Conservation (phyloP, 2,329 filamentous ascomycete genomes). For the Endothia cerciana region DNA sequence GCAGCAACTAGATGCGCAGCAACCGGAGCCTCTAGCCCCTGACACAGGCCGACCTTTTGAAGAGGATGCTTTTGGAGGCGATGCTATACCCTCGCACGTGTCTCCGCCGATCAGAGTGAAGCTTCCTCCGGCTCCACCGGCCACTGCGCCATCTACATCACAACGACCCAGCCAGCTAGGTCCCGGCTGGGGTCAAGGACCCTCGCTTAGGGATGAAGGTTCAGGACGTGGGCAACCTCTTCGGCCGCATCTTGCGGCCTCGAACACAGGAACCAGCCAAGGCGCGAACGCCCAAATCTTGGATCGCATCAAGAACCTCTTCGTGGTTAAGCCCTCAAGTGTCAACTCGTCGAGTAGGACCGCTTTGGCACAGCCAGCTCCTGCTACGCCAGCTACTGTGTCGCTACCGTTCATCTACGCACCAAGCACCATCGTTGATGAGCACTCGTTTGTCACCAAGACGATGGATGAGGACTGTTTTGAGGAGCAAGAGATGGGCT, state of each 20-base stretch:
- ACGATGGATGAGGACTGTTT: conserved; percentile 80
- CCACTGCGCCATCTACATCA: conserved; percentile 41
- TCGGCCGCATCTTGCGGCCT: conserved; percentile 28
- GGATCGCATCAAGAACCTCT: conserved; percentile 72
- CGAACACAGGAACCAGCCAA: conserved; percentile 25
- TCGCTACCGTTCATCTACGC: conserved; percentile 58
- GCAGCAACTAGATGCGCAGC: conserved; percentile 19
- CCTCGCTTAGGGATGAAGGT: conserved; percentile 38
- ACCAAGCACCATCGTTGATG: conserved; percentile 34
- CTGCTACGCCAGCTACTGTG: conserved; percentile 65
- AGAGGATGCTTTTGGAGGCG: conserved; percentile 70
- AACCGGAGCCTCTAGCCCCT: conserved; percentile 28
- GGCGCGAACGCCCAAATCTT: conserved; percentile 29
- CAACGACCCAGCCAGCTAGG: conserved; percentile 35
- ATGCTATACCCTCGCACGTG: conserved; percentile 67
- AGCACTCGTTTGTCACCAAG: conserved; percentile 59
- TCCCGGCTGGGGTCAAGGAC: conserved; percentile 43
- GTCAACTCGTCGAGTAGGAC: conserved; percentile 71
- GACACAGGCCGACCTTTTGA: conserved; percentile 63
- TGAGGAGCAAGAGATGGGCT: conserved; percentile 80
- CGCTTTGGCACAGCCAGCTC: conserved; percentile 60
- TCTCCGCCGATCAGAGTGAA: conserved; percentile 76
- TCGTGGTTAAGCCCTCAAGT: conserved; percentile 50
- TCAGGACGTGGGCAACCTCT: conserved; percentile 37
- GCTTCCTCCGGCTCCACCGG: conserved; percentile 64